Base-by-base conservation (phyloP, 768 basidiomycete species). In the Boletus patriciae region DNA sequence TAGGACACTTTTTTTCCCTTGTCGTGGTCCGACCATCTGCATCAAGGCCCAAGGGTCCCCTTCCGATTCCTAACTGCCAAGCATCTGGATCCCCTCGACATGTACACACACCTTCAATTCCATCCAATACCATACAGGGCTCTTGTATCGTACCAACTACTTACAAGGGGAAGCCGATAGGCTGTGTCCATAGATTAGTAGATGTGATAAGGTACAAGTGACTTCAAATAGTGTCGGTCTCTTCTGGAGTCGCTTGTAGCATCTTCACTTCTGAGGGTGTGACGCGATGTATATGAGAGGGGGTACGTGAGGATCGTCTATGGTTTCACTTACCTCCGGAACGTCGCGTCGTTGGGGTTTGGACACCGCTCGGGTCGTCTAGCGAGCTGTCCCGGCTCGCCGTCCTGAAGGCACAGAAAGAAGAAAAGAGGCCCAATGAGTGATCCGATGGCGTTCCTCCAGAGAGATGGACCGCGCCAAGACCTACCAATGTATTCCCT, bases 161-260 rank as follows among this genome's bases (percentile, higher is more conserved):
- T n/a, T n/a, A n/a, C n/a, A n/a, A 33, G 13, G 21, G 33, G 12
- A 33, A 33, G 12, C 33, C 13, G 12, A 33, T 33, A 27, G 31
- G 10, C 31, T 3, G 31, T 51, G 43, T 47, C 29, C 21, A 23
- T 25, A 34, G 27, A 13, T 29, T 46, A 45, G n/a, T 45, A 50
- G 23, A 52, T 50, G 13, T 16, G 50, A 50, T 23, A 13, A n/a
- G 16, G 12, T 33, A n/a, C 29, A 4, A 46, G 11, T 37, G 54
- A 33, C 48, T 34, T 61, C 27, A 66, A 34, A n/a, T n/a, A n/a
- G 19, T 55, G 55, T 66, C 52, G 8, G 71, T 66, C 29, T 82
- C 76, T 58, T 82, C 79, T 57, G 76, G 69, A 29, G 77, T 76
- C 31, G 77, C 78, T 59, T 81, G 75, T 31, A 71, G 59, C 78